These are phyloP conservation scores for Balansia obtecta DNA, from an alignment of 2,329 filamentous ascomycete genomes.

Conservation along the genomic window DNA sequence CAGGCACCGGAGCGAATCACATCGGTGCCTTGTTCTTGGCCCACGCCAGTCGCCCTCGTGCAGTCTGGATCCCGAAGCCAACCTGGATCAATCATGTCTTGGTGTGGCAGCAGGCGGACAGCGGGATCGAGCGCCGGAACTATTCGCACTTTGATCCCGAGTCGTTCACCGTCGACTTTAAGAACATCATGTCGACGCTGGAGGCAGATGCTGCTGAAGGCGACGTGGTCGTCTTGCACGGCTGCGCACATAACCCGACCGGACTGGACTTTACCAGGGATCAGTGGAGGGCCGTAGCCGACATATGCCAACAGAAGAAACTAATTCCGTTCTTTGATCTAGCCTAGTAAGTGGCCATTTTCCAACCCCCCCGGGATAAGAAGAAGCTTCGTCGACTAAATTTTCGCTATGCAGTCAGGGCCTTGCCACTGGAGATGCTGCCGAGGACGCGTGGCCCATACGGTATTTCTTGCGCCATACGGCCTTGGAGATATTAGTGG, in stretches of 20 bases:
- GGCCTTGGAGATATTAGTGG: conserved; percentile 16
- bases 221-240: too few species aligned
- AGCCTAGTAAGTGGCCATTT: conserved; percentile 15
- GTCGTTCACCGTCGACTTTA: too few species aligned
- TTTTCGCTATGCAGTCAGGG: conserved; percentile 15
- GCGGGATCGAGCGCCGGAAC: too few species aligned
- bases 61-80: conserved; percentile 10
- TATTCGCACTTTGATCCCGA: too few species aligned
- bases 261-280: conserved; percentile 21
- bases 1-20: conserved; percentile 24
- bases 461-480: conserved; percentile 14
- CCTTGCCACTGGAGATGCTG: conserved; percentile 21
- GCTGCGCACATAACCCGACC: conserved; percentile 23
- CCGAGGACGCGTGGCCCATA: conserved; percentile 22
- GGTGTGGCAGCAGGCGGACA: too few species aligned
- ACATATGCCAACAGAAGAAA: conserved; percentile 15
- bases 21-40: conserved; percentile 17
- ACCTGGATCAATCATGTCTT: too few species aligned
- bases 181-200: too few species aligned
- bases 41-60: conserved; percentile 14
- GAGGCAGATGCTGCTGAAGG: too few species aligned
- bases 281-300: conserved; percentile 21
- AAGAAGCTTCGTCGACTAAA: background rate
- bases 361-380: background rate
- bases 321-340: conserved; percentile 24